Evolutionary conservation across 2,329 filamentous ascomycete genomes (phyloP).

Genomic region (Aspergillus caelatus): DNA sequence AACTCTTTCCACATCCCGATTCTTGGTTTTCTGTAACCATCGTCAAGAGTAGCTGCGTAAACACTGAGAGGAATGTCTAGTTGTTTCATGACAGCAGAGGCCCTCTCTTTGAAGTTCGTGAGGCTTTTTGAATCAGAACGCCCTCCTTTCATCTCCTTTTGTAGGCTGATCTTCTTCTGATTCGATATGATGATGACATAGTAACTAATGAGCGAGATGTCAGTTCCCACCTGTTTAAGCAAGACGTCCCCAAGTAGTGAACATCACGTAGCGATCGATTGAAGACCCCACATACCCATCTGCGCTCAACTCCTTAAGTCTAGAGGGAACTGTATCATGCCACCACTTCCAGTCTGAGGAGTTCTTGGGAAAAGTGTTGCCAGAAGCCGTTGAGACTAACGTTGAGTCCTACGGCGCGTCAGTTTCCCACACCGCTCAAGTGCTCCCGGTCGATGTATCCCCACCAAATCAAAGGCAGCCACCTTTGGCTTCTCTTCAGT

Average conservation of each 20-base stretch:
- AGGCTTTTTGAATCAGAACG: constrained; percentile 70
- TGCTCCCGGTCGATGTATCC: constrained; percentile 13
- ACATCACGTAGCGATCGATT: background rate
- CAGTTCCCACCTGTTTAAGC: background rate
- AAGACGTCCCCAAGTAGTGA: background rate
- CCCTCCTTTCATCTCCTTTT: constrained; percentile 70
- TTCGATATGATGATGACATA: constrained; percentile 82
- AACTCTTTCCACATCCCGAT: constrained; percentile 83
- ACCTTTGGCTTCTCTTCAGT: constrained; percentile 33
- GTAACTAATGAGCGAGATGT: constrained; percentile 55
- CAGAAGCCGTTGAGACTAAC: constrained; percentile 76
- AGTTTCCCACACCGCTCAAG: constrained; percentile 1
- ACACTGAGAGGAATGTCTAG: constrained; percentile 72
- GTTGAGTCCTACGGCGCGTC: constrained; percentile 71
- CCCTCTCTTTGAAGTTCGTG: constrained; percentile 80
- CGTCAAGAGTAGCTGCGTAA: constrained; percentile 83
- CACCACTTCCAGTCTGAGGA: constrained; percentile 94
- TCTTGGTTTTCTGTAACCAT: constrained; percentile 84
- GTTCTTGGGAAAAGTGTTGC: constrained; percentile 73
- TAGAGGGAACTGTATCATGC: constrained; percentile 69
- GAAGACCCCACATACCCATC: constrained; percentile 59
- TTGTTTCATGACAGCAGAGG: constrained; percentile 67
- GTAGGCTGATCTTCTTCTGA: constrained; percentile 79
- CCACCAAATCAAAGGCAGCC: constrained; percentile 52
- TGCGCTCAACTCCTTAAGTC: constrained; percentile 67